Evolutionary conservation across 164 flowering plant genomes (phyloP), one percentile per base, ranked within the genome.

Genomic region (Pachysandra terminalis): DNA sequence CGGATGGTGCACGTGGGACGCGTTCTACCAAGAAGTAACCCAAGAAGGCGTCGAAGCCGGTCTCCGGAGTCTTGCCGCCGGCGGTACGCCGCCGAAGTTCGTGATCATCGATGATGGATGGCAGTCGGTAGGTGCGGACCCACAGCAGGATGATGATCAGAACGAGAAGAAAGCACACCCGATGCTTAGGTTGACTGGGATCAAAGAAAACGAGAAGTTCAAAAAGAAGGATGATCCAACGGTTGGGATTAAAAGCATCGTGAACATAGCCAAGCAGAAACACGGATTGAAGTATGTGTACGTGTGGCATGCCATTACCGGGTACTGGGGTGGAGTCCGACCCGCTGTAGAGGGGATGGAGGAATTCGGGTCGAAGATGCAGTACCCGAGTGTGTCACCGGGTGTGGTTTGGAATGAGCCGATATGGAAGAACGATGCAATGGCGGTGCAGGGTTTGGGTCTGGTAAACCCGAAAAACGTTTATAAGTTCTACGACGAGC

Each of bases 1-100:
- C 67, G 98, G 99, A 16, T 95, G 98, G 99, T 95, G 99, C 81
- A 92, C 97, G 3, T 95, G 99, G 99, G 99, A 90, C 71, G 99
- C 97, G 17, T 95, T 95, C 70, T 95, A 95, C 78, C 88, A 89
- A 37, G 95, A 90, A 3, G 98, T 95, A 12, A 90, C 89, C 35
- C 97, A 87, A 69, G 93, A 93, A 59, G 99, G 90, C 0, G 98
- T 95, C 6, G 95, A 86, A 67, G 82, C 85, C 17, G 99, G 88
- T 80, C 81, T 92, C 1, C 68, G 73, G 58, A 84, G 88, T 58
- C 83, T 95, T 1, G 55, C 84, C 12, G 77, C 82, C 13, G 87
- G 96, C 23, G 95, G 90, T 7, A 77, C 87, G 1, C 96, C 97
- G 0, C 86, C 99, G 6, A 88, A 82, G 72, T 95, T 95, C 69